Evolutionary conservation across 768 basidiomycete genomes (phyloP), one percentile per base, ranked within the genome.

Genomic region (Daedalea quercina): DNA sequence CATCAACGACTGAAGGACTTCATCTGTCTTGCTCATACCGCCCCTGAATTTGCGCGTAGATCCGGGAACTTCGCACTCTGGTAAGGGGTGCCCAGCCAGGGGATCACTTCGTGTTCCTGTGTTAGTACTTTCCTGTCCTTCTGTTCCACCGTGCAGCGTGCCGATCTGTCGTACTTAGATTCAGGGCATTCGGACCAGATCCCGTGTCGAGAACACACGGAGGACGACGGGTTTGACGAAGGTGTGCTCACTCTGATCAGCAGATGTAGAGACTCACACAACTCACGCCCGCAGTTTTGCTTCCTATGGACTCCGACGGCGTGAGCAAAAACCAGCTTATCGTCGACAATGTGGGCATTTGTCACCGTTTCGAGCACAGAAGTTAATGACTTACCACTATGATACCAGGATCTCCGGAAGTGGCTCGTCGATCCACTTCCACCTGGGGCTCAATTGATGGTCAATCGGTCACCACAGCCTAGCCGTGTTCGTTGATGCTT

Each of bases 61-160:
- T 60, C 9, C 33, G 23, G 8, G 54, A 57, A 20, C 53, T 63
- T 33, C 17, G 48, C 9, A 22, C 24, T 17, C 40, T 61, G 26
- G 62, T 63, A 0, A 31, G 49, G 1, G 51, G 23, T 17, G 56
- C 56, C 3, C 51, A 25, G 9, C 46, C 51, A 3, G 47, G 50
- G 4, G 62, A 63, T 37, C 33, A 22, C 1, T 56, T 63, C 12
- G 53, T 63, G 12, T 56, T 61, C 23, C 50, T 48, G n/a, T 63
- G 62, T 61, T 31, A 19, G 56, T 35, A 20, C 13, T 19, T 13
- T 12, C 20, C 3, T 33, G 24, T 22, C 6, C 26, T n/a, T 1
- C 34, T 43, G 6, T 34, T 13, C 35, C 11, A n/a, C 24, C 7
- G 49, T 17, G 22, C 54, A 54, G 50, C 34, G 47, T 51, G 0